phyloP scores from a whole-genome alignment of 371 early-diverging fungal species.

The Amoeboaphelidium occidentale region DNA sequence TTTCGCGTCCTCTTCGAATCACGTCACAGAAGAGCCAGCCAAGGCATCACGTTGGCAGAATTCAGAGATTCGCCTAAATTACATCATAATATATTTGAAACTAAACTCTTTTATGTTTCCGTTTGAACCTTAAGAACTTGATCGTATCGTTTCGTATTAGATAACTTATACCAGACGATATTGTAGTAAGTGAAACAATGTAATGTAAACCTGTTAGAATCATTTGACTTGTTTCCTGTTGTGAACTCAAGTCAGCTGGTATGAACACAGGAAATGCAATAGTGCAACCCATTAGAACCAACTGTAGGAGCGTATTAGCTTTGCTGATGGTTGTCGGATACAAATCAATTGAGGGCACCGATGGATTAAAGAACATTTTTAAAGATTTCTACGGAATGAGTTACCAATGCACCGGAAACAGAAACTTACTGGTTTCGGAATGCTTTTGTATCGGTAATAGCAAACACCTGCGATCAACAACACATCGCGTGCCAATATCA shows the following conservation, averaged over 20 bases:
- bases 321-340: slow-evolving; percentile 53
- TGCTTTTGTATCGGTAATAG: slow-evolving; percentile 58
- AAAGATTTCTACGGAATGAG: slow-evolving; percentile 37
- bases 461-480: slow-evolving; percentile 49
- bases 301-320: slow-evolving; percentile 69
- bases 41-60: no score
- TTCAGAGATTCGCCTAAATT: no score
- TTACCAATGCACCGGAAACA: background rate
- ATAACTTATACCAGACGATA: slow-evolving; percentile 53
- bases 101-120: no score
- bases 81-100: no score
- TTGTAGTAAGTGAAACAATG: slow-evolving; percentile 48
- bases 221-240: slow-evolving; percentile 9
- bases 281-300: slow-evolving; percentile 47
- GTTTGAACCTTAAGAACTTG: background rate
- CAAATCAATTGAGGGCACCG: slow-evolving; percentile 75
- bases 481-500: slow-evolving; percentile 70
- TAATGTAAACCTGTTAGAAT: slow-evolving; percentile 15
- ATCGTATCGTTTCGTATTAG: slow-evolving; percentile 15
- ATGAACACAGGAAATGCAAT: slow-evolving; percentile 37
- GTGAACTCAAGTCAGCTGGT: slow-evolving; percentile 12
- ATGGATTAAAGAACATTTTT: slow-evolving; percentile 57
- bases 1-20: no score
- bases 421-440: slow-evolving; percentile 51
- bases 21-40: no score